Evolutionary conservation across 805 yeast species (phyloP).

Genomic region (Candida golubevii): DNA sequence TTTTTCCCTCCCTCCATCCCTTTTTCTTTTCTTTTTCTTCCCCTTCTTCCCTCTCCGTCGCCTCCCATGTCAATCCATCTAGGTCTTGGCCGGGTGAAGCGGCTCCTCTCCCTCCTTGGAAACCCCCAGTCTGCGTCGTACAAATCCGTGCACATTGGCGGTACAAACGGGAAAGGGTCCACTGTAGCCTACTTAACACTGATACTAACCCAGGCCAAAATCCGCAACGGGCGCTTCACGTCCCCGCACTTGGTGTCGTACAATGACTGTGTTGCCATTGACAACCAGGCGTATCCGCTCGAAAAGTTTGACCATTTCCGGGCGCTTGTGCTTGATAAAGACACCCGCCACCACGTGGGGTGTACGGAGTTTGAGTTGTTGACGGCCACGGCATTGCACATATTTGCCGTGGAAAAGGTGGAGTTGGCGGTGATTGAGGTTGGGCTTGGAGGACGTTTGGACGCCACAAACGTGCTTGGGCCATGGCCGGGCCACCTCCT

Average conservation of each 20-base stretch:
- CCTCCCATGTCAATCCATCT: constrained; percentile 27
- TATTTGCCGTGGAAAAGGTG: constrained; percentile 57
- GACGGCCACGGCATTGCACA: constrained; percentile 79
- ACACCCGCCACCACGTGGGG: constrained; percentile 41
- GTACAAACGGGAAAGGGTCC: constrained; percentile 96
- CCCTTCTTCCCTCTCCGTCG: too few relatives aligned
- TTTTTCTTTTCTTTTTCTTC: too few relatives aligned
- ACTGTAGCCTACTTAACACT: constrained; percentile 78
- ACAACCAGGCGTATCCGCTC: constrained; percentile 51
- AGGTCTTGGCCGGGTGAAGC: constrained; percentile 32
- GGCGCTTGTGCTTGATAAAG: constrained; percentile 35
- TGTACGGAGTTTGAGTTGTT: constrained; percentile 88
- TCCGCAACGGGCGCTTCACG: constrained; percentile 73
- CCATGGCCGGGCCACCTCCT: background rate
- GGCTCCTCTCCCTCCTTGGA: constrained; percentile 44
- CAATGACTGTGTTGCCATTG: constrained; percentile 71
- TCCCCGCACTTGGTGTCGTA: constrained; percentile 78
- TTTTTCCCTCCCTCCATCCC: too few relatives aligned
- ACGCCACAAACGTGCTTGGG: constrained; percentile 76
- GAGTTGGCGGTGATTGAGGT: constrained; percentile 86
- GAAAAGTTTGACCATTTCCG: constrained; percentile 44
- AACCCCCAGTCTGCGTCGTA: constrained; percentile 59
- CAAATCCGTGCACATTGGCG: constrained; percentile 85
- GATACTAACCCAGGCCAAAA: constrained; percentile 45
- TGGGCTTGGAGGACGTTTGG: constrained; percentile 87